Percentiles rank a stretch among this genome's conserved stretches.
These are phyloP conservation scores for Guyanaporus albipodus DNA, from an alignment of 768 basidiomycete species.

Conservation along the genomic window DNA sequence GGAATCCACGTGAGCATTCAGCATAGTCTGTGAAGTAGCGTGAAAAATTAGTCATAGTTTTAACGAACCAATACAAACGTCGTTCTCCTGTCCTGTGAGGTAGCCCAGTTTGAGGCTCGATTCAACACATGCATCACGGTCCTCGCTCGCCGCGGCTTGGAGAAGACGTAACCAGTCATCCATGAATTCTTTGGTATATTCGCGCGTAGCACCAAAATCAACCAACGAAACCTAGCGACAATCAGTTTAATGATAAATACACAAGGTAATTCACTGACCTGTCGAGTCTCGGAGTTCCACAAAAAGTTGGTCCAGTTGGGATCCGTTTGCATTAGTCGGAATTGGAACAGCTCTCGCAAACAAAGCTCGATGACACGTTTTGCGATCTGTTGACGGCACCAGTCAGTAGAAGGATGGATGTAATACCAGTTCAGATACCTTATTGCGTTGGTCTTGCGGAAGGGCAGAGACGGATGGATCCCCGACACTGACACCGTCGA, in stretches of 20 bases:
- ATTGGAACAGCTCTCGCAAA: conserved; percentile 84
- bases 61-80: conserved; percentile 44
- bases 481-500: conserved; percentile 79
- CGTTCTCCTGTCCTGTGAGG: conserved; percentile 81
- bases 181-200: conserved; percentile 83
- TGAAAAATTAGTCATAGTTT: not conserved
- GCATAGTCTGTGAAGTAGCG: conserved; percentile 52
- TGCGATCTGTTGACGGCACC: conserved; percentile 60
- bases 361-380: conserved; percentile 78
- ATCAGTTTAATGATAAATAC: not conserved
- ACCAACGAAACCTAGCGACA: conserved; percentile 69
- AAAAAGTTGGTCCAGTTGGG: conserved; percentile 99
- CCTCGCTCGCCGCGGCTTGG: conserved; percentile 67
- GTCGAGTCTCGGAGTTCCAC: conserved; percentile 65
- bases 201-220: conserved; percentile 93
- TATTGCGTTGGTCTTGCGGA: conserved; percentile 62
- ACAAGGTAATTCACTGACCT: conserved; percentile 38
- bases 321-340: conserved; percentile 95
- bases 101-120: conserved; percentile 85
- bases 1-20: conserved; percentile 80
- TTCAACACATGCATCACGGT: conserved; percentile 60
- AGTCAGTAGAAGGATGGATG: not conserved
- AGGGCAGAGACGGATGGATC: conserved; percentile 52
- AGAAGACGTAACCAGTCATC: conserved; percentile 84
- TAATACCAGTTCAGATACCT: conserved; percentile 43